Evolutionary conservation across 2,329 filamentous ascomycete species (phyloP).

Genomic region (Trichoderma sp.): DNA sequence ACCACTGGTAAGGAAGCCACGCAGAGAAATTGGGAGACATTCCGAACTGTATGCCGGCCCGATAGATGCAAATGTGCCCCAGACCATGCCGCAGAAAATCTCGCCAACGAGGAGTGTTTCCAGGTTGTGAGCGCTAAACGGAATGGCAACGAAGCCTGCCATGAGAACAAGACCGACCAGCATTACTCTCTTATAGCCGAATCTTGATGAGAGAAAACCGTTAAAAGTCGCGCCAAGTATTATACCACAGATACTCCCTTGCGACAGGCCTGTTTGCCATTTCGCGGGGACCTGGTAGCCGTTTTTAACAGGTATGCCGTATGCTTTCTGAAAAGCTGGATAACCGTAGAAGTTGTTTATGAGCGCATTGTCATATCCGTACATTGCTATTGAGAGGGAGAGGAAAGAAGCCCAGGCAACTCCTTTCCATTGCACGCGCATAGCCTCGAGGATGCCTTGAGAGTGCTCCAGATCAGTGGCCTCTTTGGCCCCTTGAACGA

Average conservation of each 20-base stretch:
- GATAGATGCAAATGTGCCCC: constrained; percentile 44
- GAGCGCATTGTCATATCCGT: constrained; percentile 39
- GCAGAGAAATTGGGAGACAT: constrained; percentile 36
- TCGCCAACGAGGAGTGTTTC: constrained; percentile 41
- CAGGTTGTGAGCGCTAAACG: constrained; percentile 43
- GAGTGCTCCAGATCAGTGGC: constrained; percentile 4
- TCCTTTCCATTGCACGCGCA: constrained; percentile 8
- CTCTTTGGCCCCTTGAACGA: background rate
- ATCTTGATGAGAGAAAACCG: constrained; percentile 33
- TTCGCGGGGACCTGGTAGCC: constrained; percentile 35
- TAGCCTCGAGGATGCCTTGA: constrained; percentile 9
- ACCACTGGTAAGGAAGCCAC: constrained; percentile 44
- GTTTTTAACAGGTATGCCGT: constrained; percentile 29
- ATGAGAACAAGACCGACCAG: constrained; percentile 31
- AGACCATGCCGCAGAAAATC: constrained; percentile 45
- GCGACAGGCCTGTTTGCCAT: constrained; percentile 50
- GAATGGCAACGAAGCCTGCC: constrained; percentile 44
- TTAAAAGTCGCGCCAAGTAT: background rate
- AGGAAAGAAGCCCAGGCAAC: constrained; percentile 6
- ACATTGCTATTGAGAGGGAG: constrained; percentile 37
- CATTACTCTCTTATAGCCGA: constrained; percentile 43
- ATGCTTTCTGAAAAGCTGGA: constrained; percentile 23
- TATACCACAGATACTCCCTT: constrained; percentile 47
- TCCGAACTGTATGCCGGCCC: constrained; percentile 47
- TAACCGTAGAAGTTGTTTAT: constrained; percentile 39